Base-by-base conservation (phyloP, 768 basidiomycete species). In the Russula compacta region DNA sequence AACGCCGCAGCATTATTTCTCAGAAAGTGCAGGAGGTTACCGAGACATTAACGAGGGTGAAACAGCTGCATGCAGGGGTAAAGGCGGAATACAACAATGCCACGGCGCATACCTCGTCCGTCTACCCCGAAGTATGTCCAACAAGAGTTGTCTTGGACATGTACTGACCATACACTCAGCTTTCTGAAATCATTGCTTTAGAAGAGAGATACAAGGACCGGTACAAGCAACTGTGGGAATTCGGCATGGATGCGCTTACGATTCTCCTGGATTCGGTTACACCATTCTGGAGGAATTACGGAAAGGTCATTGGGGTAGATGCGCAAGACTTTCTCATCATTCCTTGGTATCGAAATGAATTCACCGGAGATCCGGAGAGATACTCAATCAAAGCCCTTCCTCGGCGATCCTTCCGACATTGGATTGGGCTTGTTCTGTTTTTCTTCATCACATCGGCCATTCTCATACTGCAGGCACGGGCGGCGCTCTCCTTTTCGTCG, bases 301-400 rank as follows among this genome's bases (percentile, higher is more conserved):
- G 89, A 55, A 89, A 86, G 67, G 81, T 82, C n/a, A 89, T 91
- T 54, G 86, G 87, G 36, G 82, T 87, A 68, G 89, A 91, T 67
- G 78, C 88, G 47, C 83, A 84, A 50, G 87, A 89, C 63, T 90
- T 90, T 69, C 81, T 90, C 60, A 87, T 91, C 66, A 83, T 91
- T 60, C 89, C 89, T 7, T 79, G 87, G 67, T 91, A 91, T 64
- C 82, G 89, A 38, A 88, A 91, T 69, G 89, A 90, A 69, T 91
- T 89, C 69, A 89, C 89, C 0, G 89, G 89, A 36, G 86, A 88
- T 73, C 53, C 82, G 40, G 85, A 86, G 66, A 78, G 83, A 66
- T 89, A 89, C 67, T 77, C 75, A 7, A 81, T 91, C 66, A 69
- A 71, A 39, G 72, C 69, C 3, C 70, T 89, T 56, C 89, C 89